phyloP scores from a whole-genome alignment of 2,329 filamentous ascomycete species.

The Pseudopithomyces chartarum region DNA sequence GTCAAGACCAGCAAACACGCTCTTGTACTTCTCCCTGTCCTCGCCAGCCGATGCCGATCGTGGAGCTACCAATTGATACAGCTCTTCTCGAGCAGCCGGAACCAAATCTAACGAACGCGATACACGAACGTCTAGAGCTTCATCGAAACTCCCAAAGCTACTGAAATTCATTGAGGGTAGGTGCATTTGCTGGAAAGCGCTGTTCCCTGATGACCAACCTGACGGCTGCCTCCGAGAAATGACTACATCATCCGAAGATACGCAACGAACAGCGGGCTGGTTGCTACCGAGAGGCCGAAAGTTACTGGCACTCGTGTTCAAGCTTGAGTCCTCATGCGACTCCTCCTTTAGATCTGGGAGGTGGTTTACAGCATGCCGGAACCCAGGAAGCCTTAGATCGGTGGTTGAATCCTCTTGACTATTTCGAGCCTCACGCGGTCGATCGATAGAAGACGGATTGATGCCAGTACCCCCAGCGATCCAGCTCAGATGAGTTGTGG shows the following conservation, averaged over 20 bases:
- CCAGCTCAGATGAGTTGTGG: slow-evolving; percentile 43
- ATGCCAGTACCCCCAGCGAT: slow-evolving; percentile 18
- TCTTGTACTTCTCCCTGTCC: slow-evolving; percentile 52
- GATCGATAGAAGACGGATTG: slow-evolving; percentile 13
- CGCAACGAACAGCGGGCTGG: slow-evolving; percentile 22
- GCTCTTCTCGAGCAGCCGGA: slow-evolving; percentile 35
- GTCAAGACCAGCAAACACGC: slow-evolving; percentile 52
- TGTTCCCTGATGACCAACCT: slow-evolving; percentile 22
- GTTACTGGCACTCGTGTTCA: slow-evolving; percentile 44
- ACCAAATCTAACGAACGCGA: slow-evolving; percentile 42
- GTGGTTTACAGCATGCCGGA: slow-evolving; percentile 39
- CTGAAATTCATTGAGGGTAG: slow-evolving; percentile 57
- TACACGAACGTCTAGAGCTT: slow-evolving; percentile 47
- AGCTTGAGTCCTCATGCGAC: slow-evolving; percentile 53
- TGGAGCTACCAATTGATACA: slow-evolving; percentile 38
- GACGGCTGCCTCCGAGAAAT: slow-evolving; percentile 27
- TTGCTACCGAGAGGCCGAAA: slow-evolving; percentile 23
- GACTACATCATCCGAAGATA: slow-evolving; percentile 22
- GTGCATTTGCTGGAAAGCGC: slow-evolving; percentile 32
- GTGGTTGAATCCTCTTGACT: slow-evolving; percentile 37
- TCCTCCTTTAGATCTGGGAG: slow-evolving; percentile 56
- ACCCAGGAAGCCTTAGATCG: slow-evolving; percentile 29
- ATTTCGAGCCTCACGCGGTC: slow-evolving; percentile 14
- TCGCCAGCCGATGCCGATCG: slow-evolving; percentile 42
- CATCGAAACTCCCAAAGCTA: slow-evolving; percentile 51